Evolutionary conservation across 148 eudicot genomes (phyloP).

Genomic region (Mesembryanthemum crystallinum): DNA sequence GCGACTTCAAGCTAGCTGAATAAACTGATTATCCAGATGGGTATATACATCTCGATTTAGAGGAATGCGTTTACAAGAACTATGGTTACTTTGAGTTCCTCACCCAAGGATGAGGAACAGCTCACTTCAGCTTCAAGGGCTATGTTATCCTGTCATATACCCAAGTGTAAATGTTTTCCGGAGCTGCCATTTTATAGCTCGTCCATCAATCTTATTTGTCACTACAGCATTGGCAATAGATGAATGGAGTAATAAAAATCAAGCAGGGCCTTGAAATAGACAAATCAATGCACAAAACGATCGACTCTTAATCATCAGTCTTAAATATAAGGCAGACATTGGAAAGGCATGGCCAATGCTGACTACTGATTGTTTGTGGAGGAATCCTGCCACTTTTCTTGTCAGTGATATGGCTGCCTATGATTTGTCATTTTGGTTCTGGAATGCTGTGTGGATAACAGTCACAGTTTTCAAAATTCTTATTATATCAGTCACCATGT

Average conservation of each 20-base stretch:
- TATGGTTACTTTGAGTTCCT: constrained; percentile 89
- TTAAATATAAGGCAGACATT: constrained; percentile 91
- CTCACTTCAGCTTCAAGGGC: constrained; percentile 96
- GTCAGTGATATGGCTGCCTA: constrained; percentile 78
- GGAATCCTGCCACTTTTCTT: constrained; percentile 82
- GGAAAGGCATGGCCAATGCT: constrained; percentile 93
- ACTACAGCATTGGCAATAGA: constrained; percentile 77
- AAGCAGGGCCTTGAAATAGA: constrained; percentile 70
- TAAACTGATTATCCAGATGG: constrained; percentile 95
- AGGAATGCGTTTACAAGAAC: constrained; percentile 85
- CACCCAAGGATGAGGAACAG: constrained; percentile 78
- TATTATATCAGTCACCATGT: constrained; percentile 77
- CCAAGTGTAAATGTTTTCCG: constrained; percentile 96
- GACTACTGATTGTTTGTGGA: constrained; percentile 91
- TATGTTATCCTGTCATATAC: constrained; percentile 92
- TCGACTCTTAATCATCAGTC: constrained; percentile 80
- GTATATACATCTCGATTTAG: constrained; percentile 60
- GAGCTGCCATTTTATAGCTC: constrained; percentile 93
- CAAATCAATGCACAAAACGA: constrained; percentile 67
- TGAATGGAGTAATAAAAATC: constrained; percentile 80
- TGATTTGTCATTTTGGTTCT: constrained; percentile 88
- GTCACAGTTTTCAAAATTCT: constrained; percentile 78
- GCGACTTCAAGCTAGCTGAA: constrained; percentile 59
- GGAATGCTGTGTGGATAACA: constrained; percentile 98
- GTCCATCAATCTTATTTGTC: constrained; percentile 83